Evolutionary conservation across 2,329 filamentous ascomycete genomes (phyloP).

Genomic region (Westerdykella ornata): DNA sequence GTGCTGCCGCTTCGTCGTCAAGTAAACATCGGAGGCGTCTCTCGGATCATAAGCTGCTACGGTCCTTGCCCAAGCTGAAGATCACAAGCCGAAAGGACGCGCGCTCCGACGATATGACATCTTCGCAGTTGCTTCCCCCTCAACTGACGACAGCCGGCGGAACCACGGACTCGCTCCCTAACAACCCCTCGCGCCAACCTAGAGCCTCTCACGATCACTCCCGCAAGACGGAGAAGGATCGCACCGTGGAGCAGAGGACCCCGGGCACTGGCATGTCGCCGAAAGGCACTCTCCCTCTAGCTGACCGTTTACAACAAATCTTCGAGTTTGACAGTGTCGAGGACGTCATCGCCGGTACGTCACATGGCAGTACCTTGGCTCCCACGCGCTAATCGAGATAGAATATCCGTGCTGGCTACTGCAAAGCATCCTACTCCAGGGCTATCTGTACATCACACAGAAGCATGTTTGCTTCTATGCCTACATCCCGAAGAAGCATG

Average conservation of each 20-base stretch:
- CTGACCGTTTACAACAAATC: slow-evolving; percentile 62
- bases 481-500: slow-evolving; percentile 88
- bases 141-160: slow-evolving; percentile 16
- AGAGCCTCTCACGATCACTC: no score
- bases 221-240: no score
- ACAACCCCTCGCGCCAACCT: no score
- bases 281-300: slow-evolving; percentile 51
- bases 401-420: slow-evolving; percentile 93
- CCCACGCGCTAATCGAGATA: slow-evolving; percentile 25
- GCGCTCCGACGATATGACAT: slow-evolving; percentile 37
- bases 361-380: neutral
- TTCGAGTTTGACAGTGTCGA: slow-evolving; percentile 68
- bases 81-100: slow-evolving; percentile 30
- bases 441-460: slow-evolving; percentile 91
- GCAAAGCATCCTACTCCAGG: slow-evolving; percentile 85
- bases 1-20: slow-evolving; percentile 13
- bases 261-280: slow-evolving; percentile 12
- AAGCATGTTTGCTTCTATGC: slow-evolving; percentile 96
- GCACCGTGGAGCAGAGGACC: slow-evolving; percentile 21
- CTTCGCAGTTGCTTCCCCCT: slow-evolving; percentile 36
- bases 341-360: slow-evolving; percentile 68
- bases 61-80: slow-evolving; percentile 56
- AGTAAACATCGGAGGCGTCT: slow-evolving; percentile 52
- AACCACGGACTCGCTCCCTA: no score
- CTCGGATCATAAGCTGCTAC: slow-evolving; percentile 59